Conservation (phyloP, 2,329 filamentous ascomycete species). For the Calonectria pauciramosa region DNA sequence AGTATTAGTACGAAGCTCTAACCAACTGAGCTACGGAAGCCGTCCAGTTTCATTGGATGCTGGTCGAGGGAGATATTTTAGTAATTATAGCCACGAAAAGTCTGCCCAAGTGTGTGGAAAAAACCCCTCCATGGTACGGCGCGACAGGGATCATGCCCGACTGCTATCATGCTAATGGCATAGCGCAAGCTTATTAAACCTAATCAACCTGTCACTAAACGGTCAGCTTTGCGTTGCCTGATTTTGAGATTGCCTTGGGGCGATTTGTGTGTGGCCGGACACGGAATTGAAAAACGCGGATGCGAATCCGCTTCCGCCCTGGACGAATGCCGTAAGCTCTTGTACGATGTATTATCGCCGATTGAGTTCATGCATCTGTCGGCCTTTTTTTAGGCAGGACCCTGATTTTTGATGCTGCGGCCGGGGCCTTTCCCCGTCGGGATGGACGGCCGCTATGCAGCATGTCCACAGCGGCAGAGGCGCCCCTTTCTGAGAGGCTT, state of each 20-base stretch:
- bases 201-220: background rate
- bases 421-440: background rate
- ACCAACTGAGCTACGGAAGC: conserved; percentile 52
- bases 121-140: background rate
- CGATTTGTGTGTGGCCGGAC: too few relatives aligned
- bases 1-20: conserved; percentile 52
- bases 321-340: background rate
- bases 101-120: background rate
- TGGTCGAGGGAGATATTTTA: too few relatives aligned
- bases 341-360: background rate
- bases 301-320: background rate
- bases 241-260: background rate
- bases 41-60: conserved; percentile 35
- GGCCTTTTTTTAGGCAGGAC: background rate
- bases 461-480: background rate
- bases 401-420: background rate
- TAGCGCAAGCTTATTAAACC: background rate
- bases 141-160: background rate
- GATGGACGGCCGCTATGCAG: background rate
- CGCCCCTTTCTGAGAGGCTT: background rate
- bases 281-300: background rate
- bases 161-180: background rate
- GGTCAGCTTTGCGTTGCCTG: background rate
- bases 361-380: background rate
- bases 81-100: background rate